These are phyloP conservation scores for Fusarium annulatum DNA, from an alignment of 2,329 filamentous ascomycete genomes.

Conservation along the genomic window DNA sequence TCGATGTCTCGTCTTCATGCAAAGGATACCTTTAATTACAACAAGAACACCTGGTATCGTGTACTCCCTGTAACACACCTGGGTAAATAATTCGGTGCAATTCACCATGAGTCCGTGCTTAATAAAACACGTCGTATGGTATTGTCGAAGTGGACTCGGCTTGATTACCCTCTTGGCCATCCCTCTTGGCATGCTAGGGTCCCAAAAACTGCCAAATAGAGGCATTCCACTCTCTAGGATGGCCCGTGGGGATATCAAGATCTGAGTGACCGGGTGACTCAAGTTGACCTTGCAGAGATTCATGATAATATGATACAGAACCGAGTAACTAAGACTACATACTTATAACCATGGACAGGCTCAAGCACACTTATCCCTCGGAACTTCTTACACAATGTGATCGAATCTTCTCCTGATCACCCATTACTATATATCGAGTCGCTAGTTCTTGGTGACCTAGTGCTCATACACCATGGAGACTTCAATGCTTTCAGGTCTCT, in stretches of 20 bases:
- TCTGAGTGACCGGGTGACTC: slow-evolving; percentile 16
- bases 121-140: not conserved
- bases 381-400: not conserved
- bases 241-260: slow-evolving; percentile 10
- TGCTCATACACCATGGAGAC: slow-evolving; percentile 48
- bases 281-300: slow-evolving; percentile 1
- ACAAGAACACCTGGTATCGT: not conserved
- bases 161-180: not conserved
- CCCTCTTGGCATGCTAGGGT: not conserved
- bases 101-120: not conserved
- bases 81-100: slow-evolving; percentile 34
- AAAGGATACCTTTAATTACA: not conserved
- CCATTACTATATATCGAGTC: not conserved
- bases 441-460: not conserved
- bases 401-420: not conserved
- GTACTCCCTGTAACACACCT: not conserved
- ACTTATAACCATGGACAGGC: not conserved
- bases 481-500: slow-evolving; percentile 47
- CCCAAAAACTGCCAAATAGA: slow-evolving; percentile 12
- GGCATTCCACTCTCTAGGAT: slow-evolving; percentile 24
- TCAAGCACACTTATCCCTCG: not conserved
- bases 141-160: not conserved
- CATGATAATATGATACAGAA: not conserved
- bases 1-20: not conserved
- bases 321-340: not conserved